phyloP scores from a whole-genome alignment of 2,329 filamentous ascomycete genomes.

The Hymenoscyphus fraxineus region DNA sequence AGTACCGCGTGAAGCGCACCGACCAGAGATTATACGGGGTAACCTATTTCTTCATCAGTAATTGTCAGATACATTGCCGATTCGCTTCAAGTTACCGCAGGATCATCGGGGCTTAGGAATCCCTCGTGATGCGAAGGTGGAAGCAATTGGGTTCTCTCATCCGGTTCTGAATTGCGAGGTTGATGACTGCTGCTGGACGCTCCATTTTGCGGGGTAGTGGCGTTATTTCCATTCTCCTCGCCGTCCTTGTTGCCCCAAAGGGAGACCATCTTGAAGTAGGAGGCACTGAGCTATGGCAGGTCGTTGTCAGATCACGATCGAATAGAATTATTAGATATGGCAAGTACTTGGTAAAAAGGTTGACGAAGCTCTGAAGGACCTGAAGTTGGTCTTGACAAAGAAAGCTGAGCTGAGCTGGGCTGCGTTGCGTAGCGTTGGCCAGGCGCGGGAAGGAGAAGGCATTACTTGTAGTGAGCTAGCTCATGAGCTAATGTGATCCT shows the following conservation, averaged over 20 bases:
- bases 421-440: too few relatives aligned
- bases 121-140: slow-evolving; percentile 33
- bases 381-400: slow-evolving; percentile 1
- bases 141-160: slow-evolving; percentile 50
- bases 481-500: not conserved
- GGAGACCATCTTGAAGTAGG: slow-evolving; percentile 41
- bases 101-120: slow-evolving; percentile 75
- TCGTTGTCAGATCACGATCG: not conserved
- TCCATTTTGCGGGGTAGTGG: slow-evolving; percentile 17
- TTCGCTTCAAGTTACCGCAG: slow-evolving; percentile 56
- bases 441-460: not conserved
- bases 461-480: not conserved
- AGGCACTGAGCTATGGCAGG: not conserved
- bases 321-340: not conserved
- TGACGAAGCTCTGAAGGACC: not conserved
- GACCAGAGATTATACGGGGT: slow-evolving; percentile 95
- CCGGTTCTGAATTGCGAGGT: slow-evolving; percentile 43
- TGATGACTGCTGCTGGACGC: slow-evolving; percentile 24
- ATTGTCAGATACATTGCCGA: not conserved
- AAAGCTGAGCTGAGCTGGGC: not conserved
- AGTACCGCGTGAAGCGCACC: slow-evolving; percentile 73
- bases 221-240: slow-evolving; percentile 29
- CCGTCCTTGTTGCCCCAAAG: slow-evolving; percentile 53
- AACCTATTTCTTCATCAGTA: slow-evolving; percentile 40
- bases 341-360: not conserved